A percentile compares a stretch with the other conserved stretches of the same genome.
Evolutionary conservation across 1,284 basidiomycete genomes (phyloP).

Genomic region (Moesziomyces parantarcticus): DNA sequence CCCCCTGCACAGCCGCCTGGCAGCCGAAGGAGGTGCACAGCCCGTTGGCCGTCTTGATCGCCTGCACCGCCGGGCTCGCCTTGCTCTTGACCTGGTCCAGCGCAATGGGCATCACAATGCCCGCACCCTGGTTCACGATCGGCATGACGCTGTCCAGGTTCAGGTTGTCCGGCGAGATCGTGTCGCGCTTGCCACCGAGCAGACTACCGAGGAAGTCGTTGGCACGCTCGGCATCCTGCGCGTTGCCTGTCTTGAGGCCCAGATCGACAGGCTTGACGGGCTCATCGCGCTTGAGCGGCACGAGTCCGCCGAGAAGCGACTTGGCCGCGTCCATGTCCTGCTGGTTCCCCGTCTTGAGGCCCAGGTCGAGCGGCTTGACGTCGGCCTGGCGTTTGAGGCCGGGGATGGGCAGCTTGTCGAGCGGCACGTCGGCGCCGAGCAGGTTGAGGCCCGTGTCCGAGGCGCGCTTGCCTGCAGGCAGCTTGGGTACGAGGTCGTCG

Average conservation of each 20-base stretch:
- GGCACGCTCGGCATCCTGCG: constrained; percentile 23
- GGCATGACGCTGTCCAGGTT: constrained; percentile 25
- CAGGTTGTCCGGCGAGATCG: constrained; percentile 34
- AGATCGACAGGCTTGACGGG: constrained; percentile 10
- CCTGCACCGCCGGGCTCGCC: constrained; percentile 32
- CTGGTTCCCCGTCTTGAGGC: constrained; percentile 12
- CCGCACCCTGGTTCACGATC: constrained; percentile 6
- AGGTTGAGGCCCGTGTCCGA: constrained; percentile 4
- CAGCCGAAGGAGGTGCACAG: constrained; percentile 33
- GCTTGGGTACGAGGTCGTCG: background rate
- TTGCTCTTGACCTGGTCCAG: constrained; percentile 21
- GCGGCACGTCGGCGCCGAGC: background rate
- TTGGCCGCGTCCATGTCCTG: constrained; percentile 14
- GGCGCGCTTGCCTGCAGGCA: background rate
- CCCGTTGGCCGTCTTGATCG: constrained; percentile 23
- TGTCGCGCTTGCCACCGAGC: constrained; percentile 25
- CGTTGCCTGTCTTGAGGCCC: constrained; percentile 25
- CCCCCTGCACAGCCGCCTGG: constrained; percentile 6
- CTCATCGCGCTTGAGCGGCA: constrained; percentile 18
- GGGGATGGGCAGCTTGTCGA: constrained; percentile 9
- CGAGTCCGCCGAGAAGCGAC: constrained; percentile 8
- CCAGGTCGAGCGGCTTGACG: constrained; percentile 9
- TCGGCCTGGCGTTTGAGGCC: constrained; percentile 4
- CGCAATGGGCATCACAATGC: constrained; percentile 21
- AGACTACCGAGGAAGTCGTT: constrained; percentile 18